Evolutionary conservation across 2,329 filamentous ascomycete genomes (phyloP).

Genomic region (Fusarium sp.): DNA sequence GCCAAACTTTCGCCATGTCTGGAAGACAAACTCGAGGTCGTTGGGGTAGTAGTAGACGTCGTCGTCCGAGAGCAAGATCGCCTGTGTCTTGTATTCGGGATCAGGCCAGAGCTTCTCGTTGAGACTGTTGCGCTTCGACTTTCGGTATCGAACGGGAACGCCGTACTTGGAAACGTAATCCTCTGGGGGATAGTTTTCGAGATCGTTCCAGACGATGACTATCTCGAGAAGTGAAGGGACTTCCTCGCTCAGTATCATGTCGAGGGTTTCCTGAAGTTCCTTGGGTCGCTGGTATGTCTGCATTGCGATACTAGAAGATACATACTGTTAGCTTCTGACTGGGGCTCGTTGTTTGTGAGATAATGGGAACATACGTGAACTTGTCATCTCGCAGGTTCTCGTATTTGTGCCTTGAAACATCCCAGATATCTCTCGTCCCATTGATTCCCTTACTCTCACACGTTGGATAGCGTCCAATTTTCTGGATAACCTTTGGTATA

Average conservation of each 20-base stretch:
- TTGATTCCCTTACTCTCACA: slow-evolving; percentile 33
- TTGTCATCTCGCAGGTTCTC: slow-evolving; percentile 44
- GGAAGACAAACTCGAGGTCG: slow-evolving; percentile 56
- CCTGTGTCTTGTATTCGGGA: slow-evolving; percentile 51
- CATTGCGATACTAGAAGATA: slow-evolving; percentile 49
- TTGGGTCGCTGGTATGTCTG: slow-evolving; percentile 52
- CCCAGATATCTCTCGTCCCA: slow-evolving; percentile 35
- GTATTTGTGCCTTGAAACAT: slow-evolving; percentile 41
- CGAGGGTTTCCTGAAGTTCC: slow-evolving; percentile 49
- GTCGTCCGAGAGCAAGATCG: slow-evolving; percentile 55
- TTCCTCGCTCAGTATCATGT: slow-evolving; percentile 42
- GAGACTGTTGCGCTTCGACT: slow-evolving; percentile 49
- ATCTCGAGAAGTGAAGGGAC: slow-evolving; percentile 53
- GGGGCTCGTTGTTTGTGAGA: no score
- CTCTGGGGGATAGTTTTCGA: slow-evolving; percentile 46
- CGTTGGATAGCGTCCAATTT: slow-evolving; percentile 29
- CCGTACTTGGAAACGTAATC: slow-evolving; percentile 47
- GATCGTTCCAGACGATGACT: slow-evolving; percentile 54
- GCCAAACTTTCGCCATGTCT: slow-evolving; percentile 55
- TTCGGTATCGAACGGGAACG: slow-evolving; percentile 51
- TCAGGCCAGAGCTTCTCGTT: slow-evolving; percentile 54
- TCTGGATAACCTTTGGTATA: slow-evolving; percentile 31
- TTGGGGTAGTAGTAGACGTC: slow-evolving; percentile 54
- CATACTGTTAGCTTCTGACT: no score
- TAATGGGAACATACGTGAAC: slow-evolving; percentile 44